Evolutionary conservation across 345 rosid genomes (phyloP).

Genomic region (Rhodomyrtus tomentosa): DNA sequence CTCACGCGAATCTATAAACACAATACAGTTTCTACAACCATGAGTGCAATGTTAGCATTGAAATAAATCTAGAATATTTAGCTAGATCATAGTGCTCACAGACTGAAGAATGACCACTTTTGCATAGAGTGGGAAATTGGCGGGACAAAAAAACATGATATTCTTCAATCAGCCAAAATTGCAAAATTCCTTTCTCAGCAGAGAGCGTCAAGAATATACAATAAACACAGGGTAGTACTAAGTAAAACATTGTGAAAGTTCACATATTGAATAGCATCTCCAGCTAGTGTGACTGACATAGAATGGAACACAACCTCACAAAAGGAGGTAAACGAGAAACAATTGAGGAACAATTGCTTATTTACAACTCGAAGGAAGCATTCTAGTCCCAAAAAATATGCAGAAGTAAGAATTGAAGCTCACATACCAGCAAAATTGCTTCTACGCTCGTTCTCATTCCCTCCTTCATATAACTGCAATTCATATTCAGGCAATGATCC

Average conservation of each 20-base stretch:
- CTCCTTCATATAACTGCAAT: conserved; percentile 81
- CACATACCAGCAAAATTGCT: conserved; percentile 79
- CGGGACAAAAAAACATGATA: neutral
- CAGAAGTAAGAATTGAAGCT: neutral
- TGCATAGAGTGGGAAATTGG: neutral
- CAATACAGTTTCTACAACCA: neutral
- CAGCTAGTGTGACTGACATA: neutral
- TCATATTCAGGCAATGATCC: neutral
- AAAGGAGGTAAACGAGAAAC: neutral
- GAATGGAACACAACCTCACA: neutral
- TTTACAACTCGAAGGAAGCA: neutral
- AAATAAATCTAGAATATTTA: neutral
- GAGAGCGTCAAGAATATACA: neutral
- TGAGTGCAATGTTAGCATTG: neutral
- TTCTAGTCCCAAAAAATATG: neutral
- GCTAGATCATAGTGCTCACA: neutral
- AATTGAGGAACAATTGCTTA: neutral
- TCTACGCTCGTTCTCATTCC: conserved; percentile 98
- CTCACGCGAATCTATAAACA: neutral
- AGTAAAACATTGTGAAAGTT: neutral
- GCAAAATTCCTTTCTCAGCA: neutral
- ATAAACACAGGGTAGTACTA: neutral
- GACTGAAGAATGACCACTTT: neutral
- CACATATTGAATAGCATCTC: neutral
- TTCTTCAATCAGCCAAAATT: neutral